Evolutionary conservation across 768 basidiomycete genomes (phyloP).

Genomic region (Boletus rubescentipes): DNA sequence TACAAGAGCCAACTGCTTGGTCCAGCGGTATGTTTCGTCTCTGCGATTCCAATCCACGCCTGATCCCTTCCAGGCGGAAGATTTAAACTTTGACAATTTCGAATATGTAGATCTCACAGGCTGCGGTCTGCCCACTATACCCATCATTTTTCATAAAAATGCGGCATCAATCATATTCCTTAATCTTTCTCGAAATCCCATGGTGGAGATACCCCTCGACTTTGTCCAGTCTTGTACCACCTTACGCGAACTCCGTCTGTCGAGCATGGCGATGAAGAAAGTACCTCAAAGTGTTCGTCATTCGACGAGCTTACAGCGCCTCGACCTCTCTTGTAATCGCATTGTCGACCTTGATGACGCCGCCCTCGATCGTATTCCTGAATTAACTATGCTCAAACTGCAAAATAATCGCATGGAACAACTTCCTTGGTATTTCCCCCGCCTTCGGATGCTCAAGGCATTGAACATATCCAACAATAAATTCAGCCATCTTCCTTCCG

Average conservation of each 20-base stretch:
- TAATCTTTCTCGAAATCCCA: slow-evolving; percentile 90
- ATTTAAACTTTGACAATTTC: slow-evolving; percentile 66
- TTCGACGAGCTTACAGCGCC: slow-evolving; percentile 66
- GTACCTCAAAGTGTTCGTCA: slow-evolving; percentile 84
- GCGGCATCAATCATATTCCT: slow-evolving; percentile 83
- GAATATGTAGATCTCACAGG: slow-evolving; percentile 81
- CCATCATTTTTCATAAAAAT: slow-evolving; percentile 79
- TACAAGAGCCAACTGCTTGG: slow-evolving; percentile 78
- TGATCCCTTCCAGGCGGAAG: slow-evolving; percentile 58
- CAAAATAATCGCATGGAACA: slow-evolving; percentile 92
- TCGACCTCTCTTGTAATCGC: slow-evolving; percentile 91
- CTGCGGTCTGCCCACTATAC: slow-evolving; percentile 81
- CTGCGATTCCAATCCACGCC: not conserved
- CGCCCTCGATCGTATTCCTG: slow-evolving; percentile 71
- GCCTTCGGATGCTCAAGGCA: slow-evolving; percentile 64
- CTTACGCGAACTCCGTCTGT: slow-evolving; percentile 82
- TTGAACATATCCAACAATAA: slow-evolving; percentile 98
- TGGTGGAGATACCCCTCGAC: slow-evolving; percentile 94
- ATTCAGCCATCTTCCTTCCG: slow-evolving; percentile 70
- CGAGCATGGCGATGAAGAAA: slow-evolving; percentile 92
- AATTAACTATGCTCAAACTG: slow-evolving; percentile 64
- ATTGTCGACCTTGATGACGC: slow-evolving; percentile 89
- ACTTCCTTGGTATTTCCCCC: slow-evolving; percentile 83
- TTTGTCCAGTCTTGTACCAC: slow-evolving; percentile 87
- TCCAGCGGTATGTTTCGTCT: slow-evolving; percentile 48